Percentiles rank a stretch among this genome's conserved stretches.
These are phyloP conservation scores for Lanzia echinophila DNA, from an alignment of 2,329 filamentous ascomycete species.

Conservation along the genomic window DNA sequence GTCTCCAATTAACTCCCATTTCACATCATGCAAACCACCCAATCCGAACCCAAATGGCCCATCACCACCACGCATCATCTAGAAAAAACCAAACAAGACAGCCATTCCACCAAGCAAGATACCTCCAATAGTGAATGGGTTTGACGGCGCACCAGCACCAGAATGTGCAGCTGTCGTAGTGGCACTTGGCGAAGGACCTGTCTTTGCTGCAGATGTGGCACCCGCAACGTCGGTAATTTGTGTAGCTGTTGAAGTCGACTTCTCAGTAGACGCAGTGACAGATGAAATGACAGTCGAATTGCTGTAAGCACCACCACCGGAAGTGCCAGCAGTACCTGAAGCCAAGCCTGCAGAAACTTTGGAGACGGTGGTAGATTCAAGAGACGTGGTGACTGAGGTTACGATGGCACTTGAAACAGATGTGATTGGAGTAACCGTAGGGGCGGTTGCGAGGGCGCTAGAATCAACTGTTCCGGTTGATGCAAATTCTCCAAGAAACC, in stretches of 20 bases:
- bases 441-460: background rate
- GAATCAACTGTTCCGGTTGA: background rate
- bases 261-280: background rate
- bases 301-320: background rate
- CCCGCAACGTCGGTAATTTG: background rate
- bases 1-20: no score
- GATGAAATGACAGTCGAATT: conserved; percentile 3
- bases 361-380: background rate
- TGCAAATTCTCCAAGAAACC: no score
- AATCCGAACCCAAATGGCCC: no score
- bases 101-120: conserved; percentile 8
- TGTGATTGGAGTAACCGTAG: background rate
- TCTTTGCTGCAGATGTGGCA: background rate
- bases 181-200: background rate
- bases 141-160: background rate
- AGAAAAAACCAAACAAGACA: conserved; percentile 6
- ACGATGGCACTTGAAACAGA: background rate
- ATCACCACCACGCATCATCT: no score
- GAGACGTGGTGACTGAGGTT: background rate
- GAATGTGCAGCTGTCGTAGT: background rate
- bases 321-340: background rate
- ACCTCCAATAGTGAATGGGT: background rate
- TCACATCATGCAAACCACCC: no score
- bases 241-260: conserved; percentile 2
- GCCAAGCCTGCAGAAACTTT: background rate